Percentiles rank a stretch among this genome's conserved stretches.
Evolutionary conservation across 768 basidiomycete genomes (phyloP).

Genomic region (Boletus pseudo-olivaceus): DNA sequence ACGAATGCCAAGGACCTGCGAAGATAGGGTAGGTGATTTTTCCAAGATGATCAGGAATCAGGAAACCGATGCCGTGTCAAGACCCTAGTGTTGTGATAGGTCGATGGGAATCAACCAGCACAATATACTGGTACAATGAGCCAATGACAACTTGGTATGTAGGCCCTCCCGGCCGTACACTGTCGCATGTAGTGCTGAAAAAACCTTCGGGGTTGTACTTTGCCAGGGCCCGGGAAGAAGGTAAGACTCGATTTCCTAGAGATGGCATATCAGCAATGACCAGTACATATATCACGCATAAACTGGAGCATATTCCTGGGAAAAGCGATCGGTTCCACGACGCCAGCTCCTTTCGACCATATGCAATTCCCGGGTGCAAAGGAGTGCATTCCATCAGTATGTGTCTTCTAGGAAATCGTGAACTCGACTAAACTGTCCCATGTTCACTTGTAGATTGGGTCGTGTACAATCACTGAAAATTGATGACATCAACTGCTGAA

Average conservation of each 20-base stretch:
- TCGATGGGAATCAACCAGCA: conserved; percentile 26
- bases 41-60: too few relatives aligned
- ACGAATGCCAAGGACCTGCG: conserved; percentile 17
- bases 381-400: conserved; percentile 5
- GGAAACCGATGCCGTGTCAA: neutral
- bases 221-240: conserved; percentile 20
- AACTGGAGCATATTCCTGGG: conserved; percentile 23
- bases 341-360: conserved; percentile 23
- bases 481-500: conserved; percentile 18
- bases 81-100: conserved; percentile 22
- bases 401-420: neutral
- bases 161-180: neutral
- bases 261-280: neutral
- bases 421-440: neutral
- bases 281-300: conserved; percentile 17
- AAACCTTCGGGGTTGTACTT: conserved; percentile 20
- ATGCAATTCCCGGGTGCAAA: conserved; percentile 19
- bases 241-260: neutral
- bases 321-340: conserved; percentile 33
- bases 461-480: conserved; percentile 23
- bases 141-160: conserved; percentile 17
- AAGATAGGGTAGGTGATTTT: conserved; percentile 17
- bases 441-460: conserved; percentile 13
- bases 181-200: neutral
- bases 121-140: conserved; percentile 21